phyloP scores from a whole-genome alignment of 2,329 filamentous ascomycete species.

The Daldinia sp. region DNA sequence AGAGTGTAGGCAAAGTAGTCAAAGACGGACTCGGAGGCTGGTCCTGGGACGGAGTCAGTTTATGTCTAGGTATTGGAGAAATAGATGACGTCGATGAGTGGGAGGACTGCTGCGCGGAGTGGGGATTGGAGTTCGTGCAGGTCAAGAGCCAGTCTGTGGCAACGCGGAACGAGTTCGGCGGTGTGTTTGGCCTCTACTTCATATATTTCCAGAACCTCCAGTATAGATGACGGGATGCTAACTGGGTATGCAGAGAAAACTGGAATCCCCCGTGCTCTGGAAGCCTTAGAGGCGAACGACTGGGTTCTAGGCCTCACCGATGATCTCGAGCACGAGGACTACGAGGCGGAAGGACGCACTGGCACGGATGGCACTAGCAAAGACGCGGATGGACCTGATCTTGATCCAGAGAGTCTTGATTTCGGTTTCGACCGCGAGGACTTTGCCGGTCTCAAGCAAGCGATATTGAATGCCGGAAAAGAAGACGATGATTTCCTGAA shows the following conservation, averaged over 20 bases:
- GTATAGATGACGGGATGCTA: background rate
- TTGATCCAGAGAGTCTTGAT: slow-evolving; percentile 62
- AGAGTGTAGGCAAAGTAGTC: slow-evolving; percentile 66
- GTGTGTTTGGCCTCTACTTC: slow-evolving; percentile 53
- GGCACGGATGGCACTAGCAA: slow-evolving; percentile 45
- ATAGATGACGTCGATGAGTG: slow-evolving; percentile 65
- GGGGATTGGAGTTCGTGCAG: slow-evolving; percentile 73
- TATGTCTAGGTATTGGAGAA: slow-evolving; percentile 69
- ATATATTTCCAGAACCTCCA: background rate
- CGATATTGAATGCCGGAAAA: slow-evolving; percentile 61
- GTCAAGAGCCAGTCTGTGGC: slow-evolving; percentile 56
- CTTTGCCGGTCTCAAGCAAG: slow-evolving; percentile 64
- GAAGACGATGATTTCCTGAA: slow-evolving; percentile 43
- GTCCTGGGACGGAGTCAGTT: slow-evolving; percentile 72
- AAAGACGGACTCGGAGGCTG: slow-evolving; percentile 69
- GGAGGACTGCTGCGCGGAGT: slow-evolving; percentile 70
- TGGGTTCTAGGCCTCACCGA: slow-evolving; percentile 62
- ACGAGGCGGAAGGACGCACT: slow-evolving; percentile 51
- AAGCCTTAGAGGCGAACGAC: slow-evolving; percentile 75
- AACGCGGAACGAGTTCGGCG: slow-evolving; percentile 69
- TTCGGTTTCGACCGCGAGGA: slow-evolving; percentile 67
- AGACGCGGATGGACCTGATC: slow-evolving; percentile 45
- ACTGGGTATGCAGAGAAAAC: slow-evolving; percentile 62
- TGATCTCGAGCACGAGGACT: slow-evolving; percentile 51
- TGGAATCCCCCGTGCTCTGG: slow-evolving; percentile 68